Evolutionary conservation across 768 basidiomycete genomes (phyloP), one percentile per base, ranked within the genome.

Genomic region (Tricholoma matsutake): DNA sequence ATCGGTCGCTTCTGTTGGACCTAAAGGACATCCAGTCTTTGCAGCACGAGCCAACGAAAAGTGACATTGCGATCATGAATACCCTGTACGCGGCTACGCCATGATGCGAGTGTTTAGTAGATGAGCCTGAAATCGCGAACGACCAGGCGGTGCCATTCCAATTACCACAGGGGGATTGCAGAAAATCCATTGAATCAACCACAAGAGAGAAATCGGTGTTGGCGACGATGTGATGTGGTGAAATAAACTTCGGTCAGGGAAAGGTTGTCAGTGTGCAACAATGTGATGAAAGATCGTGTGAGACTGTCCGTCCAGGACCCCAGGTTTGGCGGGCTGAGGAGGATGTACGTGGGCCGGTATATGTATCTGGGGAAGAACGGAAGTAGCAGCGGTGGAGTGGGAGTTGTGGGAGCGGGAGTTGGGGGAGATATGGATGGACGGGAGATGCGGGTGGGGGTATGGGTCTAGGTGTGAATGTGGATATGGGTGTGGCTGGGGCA

Each of bases 251-350:
- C n/a, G n/a, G n/a, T n/a, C n/a, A n/a, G n/a, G n/a, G n/a, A n/a
- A n/a, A n/a, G n/a, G n/a, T n/a, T n/a, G n/a, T n/a, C n/a, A n/a
- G n/a, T n/a, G n/a, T n/a, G n/a, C n/a, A n/a, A n/a, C n/a, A n/a
- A n/a, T n/a, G n/a, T n/a, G n/a, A n/a, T n/a, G n/a, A n/a, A n/a
- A n/a, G n/a, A n/a, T n/a, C n/a, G n/a, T n/a, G n/a, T n/a, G n/a
- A n/a, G n/a, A n/a, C n/a, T n/a, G n/a, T n/a, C n/a, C n/a, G n/a
- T n/a, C n/a, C n/a, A n/a, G n/a, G n/a, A n/a, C n/a, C n/a, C n/a
- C 66, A 67, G 25, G 74, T 75, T 35, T 80, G 78, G 79, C 62
- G 75, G 39, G 62, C 68, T 20, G 62, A 67, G 10, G 62, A 47
- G 28, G 58, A 43, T 22, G 55, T 57, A 4, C 53, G 18, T 5